Percentiles rank a stretch among this genome's conserved stretches.
Conservation (phyloP, 2,329 filamentous ascomycete genomes). For the Orbilia javanica region DNA sequence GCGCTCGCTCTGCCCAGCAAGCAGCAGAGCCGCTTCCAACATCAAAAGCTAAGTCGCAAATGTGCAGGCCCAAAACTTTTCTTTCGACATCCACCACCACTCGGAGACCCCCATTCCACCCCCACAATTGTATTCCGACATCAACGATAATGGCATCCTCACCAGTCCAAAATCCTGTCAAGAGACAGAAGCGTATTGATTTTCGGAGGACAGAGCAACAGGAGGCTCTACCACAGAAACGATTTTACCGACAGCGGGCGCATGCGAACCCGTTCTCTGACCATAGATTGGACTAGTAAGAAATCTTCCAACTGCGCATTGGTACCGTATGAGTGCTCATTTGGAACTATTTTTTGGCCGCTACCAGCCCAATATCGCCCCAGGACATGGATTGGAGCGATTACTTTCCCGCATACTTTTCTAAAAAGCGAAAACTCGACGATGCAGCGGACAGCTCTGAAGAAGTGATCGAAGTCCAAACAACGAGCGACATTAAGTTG, state of each 20-base stretch:
- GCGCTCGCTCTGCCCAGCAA: not conserved
- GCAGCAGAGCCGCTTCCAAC: not conserved
- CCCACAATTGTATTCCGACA: constrained; percentile 16
- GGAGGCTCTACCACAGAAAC: constrained; percentile 82
- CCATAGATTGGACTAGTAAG: constrained; percentile 87
- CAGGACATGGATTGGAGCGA: constrained; percentile 90
- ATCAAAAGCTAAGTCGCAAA: constrained; percentile 11
- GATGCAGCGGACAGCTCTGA: constrained; percentile 61
- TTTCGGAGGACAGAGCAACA: constrained; percentile 53
- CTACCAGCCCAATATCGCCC: constrained; percentile 79
- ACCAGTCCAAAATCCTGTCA: constrained; percentile 37
- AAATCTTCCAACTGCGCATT: constrained; percentile 58
- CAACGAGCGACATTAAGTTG: constrained; percentile 42
- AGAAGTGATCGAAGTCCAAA: constrained; percentile 42
- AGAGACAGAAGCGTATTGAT: constrained; percentile 54
- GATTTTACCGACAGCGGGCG: constrained; percentile 94
- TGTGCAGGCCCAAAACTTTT: constrained; percentile 21
- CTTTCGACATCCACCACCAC: constrained; percentile 23
- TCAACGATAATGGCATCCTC: constrained; percentile 43
- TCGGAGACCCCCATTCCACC: not conserved
- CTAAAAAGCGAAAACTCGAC: constrained; percentile 63
- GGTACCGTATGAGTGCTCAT: not conserved
- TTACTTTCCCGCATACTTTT: constrained; percentile 81
- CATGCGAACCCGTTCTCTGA: constrained; percentile 99
- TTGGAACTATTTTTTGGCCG: not conserved